Base-by-base conservation (phyloP, 164 flowering plant species). In the Vitis riparia region DNA sequence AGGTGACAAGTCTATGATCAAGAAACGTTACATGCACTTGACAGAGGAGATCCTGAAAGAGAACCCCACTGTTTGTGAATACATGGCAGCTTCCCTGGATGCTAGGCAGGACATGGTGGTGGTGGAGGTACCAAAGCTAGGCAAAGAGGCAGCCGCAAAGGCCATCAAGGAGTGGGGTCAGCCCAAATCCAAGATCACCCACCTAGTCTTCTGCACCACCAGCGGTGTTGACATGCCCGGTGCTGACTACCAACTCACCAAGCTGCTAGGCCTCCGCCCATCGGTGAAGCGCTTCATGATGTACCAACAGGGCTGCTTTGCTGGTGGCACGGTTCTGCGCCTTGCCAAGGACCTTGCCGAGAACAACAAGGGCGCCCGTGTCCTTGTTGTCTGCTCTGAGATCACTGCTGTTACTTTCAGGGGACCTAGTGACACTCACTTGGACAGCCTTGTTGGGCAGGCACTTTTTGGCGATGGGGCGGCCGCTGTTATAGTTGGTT, bases 101-200 rank as follows among this genome's bases (percentile, higher is more conserved):
- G 81, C 80, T 1, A 69, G 88, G 66, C 88, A 85, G 51, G 85
- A 81, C 64, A 85, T 83, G 73, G 80, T 78, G 77, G 88, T 81
- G 51, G 83, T 77, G 2, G 85, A 81, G 52, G 71, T 85, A 1
- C 86, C 88, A 5, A 77, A 74, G 70, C 79, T 85, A 1, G 86
- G 86, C 5, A 85, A 83, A 65, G 88, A 83, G 64, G 86, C 86
- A 1, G 86, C 86, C 1, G 5, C 52, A 16, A 77, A 67, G 75
- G 88, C 88, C 62, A 83, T 83, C 63, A 81, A 83, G 78, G 86
- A 82, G 48, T 84, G 88, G 86, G 85, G 86, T 32, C 88, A 82
- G 69, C 79, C 88, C 73, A 84, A 82, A 65, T 81, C 88, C 68
- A 81, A 83, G 67, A 83, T 85, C 73, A 81, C 88, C 80, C 88